Conservation (phyloP, 2,329 filamentous ascomycete species). For the Dendryphion nanum region DNA sequence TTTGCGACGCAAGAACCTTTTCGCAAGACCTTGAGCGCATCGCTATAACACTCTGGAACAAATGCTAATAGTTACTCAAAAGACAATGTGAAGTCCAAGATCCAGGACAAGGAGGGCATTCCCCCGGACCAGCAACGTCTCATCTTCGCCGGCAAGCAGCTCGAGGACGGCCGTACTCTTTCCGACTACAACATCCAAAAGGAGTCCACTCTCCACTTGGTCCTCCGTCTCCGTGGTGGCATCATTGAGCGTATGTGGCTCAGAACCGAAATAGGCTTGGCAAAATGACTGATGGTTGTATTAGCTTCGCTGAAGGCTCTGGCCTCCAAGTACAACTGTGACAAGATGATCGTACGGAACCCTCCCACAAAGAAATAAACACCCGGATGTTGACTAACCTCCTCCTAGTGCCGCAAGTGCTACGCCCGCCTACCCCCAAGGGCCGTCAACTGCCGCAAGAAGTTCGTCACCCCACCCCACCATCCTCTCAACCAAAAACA, state of each 20-base stretch:
- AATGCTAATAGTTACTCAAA: slow-evolving; percentile 16
- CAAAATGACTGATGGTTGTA: too few relatives aligned
- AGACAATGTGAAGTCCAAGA: slow-evolving; percentile 99
- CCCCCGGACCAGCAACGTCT: slow-evolving; percentile 97
- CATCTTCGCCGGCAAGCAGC: slow-evolving; percentile 99
- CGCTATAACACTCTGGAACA: slow-evolving; percentile 2
- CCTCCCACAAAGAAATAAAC: background rate
- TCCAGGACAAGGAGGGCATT: slow-evolving; percentile 99
- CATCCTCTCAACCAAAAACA: background rate
- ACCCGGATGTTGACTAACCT: slow-evolving; percentile 2
- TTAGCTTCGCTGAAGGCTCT: slow-evolving; percentile 98
- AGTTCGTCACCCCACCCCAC: background rate
- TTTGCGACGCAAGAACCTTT: too few relatives aligned
- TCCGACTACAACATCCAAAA: slow-evolving; percentile 99
- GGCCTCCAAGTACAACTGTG: slow-evolving; percentile 99
- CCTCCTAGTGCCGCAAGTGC: background rate
- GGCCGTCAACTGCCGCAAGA: slow-evolving; percentile 85
- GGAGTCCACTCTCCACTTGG: slow-evolving; percentile 97
- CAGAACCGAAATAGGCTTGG: too few relatives aligned
- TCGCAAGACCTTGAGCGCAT: too few relatives aligned
- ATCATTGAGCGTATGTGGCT: too few relatives aligned
- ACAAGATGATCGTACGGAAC: slow-evolving; percentile 99
- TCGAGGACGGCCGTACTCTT: slow-evolving; percentile 95
- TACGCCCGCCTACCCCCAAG: slow-evolving; percentile 85
- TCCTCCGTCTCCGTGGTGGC: slow-evolving; percentile 98